Evolutionary conservation across 2,329 filamentous ascomycete species (phyloP).

Genomic region (Penicillium fuscoglaucum): DNA sequence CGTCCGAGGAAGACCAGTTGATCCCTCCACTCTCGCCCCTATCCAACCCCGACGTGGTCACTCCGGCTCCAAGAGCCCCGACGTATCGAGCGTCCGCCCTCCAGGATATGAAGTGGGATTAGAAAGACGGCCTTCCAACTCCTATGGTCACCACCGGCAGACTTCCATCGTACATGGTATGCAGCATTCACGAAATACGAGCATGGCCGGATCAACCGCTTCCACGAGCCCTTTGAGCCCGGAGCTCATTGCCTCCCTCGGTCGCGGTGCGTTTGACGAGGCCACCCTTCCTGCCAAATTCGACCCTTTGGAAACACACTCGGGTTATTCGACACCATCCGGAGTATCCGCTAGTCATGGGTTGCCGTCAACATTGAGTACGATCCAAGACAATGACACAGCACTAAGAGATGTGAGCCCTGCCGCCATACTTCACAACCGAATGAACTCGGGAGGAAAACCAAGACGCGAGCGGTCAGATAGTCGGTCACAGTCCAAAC

Average conservation of each 20-base stretch:
- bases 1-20: slow-evolving; percentile 44
- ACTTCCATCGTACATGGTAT: slow-evolving; percentile 95
- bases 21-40: slow-evolving; percentile 37
- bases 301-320: slow-evolving; percentile 36
- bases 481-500: slow-evolving; percentile 73
- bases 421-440: slow-evolving; percentile 35
- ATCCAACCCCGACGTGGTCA: slow-evolving; percentile 42
- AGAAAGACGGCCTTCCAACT: slow-evolving; percentile 48
- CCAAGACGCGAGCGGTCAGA: slow-evolving; percentile 70
- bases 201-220: slow-evolving; percentile 65
- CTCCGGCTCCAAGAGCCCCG: slow-evolving; percentile 46
- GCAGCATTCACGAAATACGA: slow-evolving; percentile 87
- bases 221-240: slow-evolving; percentile 81
- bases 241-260: slow-evolving; percentile 74
- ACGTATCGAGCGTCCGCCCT: slow-evolving; percentile 37
- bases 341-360: slow-evolving; percentile 43
- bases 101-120: slow-evolving; percentile 40
- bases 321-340: slow-evolving; percentile 34
- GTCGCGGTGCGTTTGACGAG: slow-evolving; percentile 56
- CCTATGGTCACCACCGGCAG: slow-evolving; percentile 88
- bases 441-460: slow-evolving; percentile 62
- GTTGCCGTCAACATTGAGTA: slow-evolving; percentile 33
- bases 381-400: slow-evolving; percentile 42
- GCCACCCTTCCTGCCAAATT: slow-evolving; percentile 29
- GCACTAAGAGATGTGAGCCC: slow-evolving; percentile 29